phyloP scores from a whole-genome alignment of 768 basidiomycete genomes.

The Kwoniella heveanensis region DNA sequence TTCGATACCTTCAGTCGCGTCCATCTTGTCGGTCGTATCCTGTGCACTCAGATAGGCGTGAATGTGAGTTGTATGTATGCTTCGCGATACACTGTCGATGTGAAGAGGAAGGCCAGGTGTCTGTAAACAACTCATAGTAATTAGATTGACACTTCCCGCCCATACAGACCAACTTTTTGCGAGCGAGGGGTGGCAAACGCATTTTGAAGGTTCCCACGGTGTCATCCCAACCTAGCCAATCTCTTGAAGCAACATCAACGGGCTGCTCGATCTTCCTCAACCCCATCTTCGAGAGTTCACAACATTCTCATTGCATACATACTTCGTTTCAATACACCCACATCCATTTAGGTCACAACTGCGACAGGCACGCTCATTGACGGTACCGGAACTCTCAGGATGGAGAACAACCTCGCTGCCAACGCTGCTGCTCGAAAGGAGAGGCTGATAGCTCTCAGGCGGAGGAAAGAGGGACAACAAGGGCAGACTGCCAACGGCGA shows the following conservation, averaged over 20 bases:
- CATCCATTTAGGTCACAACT: neutral
- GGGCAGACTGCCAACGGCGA: slow-evolving; percentile 29
- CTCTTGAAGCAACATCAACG: no score
- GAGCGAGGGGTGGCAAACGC: slow-evolving; percentile 2
- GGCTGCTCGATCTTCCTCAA: no score
- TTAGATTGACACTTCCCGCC: no score
- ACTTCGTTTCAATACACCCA: neutral
- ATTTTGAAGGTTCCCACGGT: slow-evolving; percentile 32
- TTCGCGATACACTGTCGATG: neutral
- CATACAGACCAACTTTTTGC: neutral
- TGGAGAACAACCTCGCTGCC: slow-evolving; percentile 54
- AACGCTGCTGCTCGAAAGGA: slow-evolving; percentile 53
- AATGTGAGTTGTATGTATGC: no score
- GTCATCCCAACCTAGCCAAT: no score
- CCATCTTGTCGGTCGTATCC: slow-evolving; percentile 2
- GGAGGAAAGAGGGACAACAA: slow-evolving; percentile 49
- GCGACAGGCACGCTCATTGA: no score
- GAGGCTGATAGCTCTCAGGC: slow-evolving; percentile 52
- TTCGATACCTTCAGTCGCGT: slow-evolving; percentile 39
- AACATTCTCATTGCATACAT: no score
- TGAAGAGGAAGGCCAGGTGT: no score
- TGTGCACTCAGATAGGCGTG: neutral
- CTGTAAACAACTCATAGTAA: no score
- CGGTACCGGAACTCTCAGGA: no score
- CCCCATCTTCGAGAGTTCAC: no score